Evolutionary conservation across 495 filamentous ascomycete genomes (phyloP).

Genomic region (Bathelium albidoporum): DNA sequence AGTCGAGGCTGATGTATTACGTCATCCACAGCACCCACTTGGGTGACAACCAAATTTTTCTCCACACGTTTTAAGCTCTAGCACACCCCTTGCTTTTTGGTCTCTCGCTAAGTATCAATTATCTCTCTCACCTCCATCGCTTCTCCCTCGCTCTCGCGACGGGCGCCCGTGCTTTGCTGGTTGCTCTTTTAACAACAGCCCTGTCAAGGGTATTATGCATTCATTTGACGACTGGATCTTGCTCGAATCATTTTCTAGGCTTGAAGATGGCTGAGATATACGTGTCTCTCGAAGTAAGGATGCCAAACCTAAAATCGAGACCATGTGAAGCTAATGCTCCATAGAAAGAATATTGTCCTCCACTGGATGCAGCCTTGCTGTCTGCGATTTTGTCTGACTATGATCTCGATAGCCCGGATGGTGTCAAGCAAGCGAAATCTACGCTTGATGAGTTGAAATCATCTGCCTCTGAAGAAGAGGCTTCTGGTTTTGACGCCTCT

Average conservation of each 20-base stretch:
- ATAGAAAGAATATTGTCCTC: slow-evolving; percentile 45
- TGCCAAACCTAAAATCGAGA: not conserved
- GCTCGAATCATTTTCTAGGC: not conserved
- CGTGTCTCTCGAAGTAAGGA: not conserved
- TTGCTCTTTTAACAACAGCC: not conserved
- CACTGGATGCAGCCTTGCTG: slow-evolving; percentile 53
- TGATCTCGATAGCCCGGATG: slow-evolving; percentile 38
- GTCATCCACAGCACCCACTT: not conserved
- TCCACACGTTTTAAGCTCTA: not conserved
- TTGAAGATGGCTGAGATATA: not conserved
- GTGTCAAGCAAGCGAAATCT: slow-evolving; percentile 43
- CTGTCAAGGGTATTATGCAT: not conserved
- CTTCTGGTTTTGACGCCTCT: slow-evolving; percentile 66
- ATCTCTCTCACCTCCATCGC: not conserved
- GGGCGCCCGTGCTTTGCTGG: not conserved
- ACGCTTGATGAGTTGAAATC: slow-evolving; percentile 50
- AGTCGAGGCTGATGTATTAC: not conserved
- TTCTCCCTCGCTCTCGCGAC: not conserved
- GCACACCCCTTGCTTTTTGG: not conserved
- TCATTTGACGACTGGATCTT: not conserved
- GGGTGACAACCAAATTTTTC: not conserved
- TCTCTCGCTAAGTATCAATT: not conserved
- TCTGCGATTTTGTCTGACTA: slow-evolving; percentile 58
- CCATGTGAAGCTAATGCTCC: slow-evolving; percentile 21
- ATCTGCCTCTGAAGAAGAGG: slow-evolving; percentile 52